These are phyloP conservation scores for Cutaneotrichosporon sp. DNA, from an alignment of 1,284 basidiomycete species.

Conservation along the genomic window DNA sequence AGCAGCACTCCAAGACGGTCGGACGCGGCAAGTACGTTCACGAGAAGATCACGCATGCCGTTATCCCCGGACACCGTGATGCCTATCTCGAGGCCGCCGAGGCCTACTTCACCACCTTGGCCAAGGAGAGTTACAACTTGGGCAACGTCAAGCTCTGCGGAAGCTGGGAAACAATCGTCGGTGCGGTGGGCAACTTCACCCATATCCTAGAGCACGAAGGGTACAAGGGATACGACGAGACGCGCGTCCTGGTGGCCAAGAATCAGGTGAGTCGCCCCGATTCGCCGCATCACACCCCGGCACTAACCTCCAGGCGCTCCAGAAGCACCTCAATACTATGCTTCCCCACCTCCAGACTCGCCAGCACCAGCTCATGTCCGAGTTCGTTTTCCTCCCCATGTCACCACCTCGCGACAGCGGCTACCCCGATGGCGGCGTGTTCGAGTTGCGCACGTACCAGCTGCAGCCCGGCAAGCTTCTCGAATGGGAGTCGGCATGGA, in stretches of 20 bases:
- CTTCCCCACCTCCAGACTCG: slow-evolving; percentile 70
- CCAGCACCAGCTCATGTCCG: slow-evolving; percentile 76
- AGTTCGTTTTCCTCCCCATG: slow-evolving; percentile 91
- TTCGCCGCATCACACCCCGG: slow-evolving; percentile 17
- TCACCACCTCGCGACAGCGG: slow-evolving; percentile 69
- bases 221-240: slow-evolving; percentile 73
- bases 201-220: slow-evolving; percentile 88
- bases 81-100: slow-evolving; percentile 83
- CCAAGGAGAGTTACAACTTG: slow-evolving; percentile 64
- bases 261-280: slow-evolving; percentile 34
- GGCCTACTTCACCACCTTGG: slow-evolving; percentile 74
- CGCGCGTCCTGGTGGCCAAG: slow-evolving; percentile 23
- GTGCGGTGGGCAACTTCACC: slow-evolving; percentile 70
- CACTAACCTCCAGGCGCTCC: slow-evolving; percentile 19
- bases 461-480: slow-evolving; percentile 73
- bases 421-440: slow-evolving; percentile 70
- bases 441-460: slow-evolving; percentile 80
- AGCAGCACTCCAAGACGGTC: slow-evolving; percentile 78
- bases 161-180: slow-evolving; percentile 81
- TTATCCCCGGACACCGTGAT: slow-evolving; percentile 72
- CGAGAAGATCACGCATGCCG: slow-evolving; percentile 81
- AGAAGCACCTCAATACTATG: slow-evolving; percentile 55
- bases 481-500: slow-evolving; percentile 92
- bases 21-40: slow-evolving; percentile 77
- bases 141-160: slow-evolving; percentile 78